Percentiles rank a stretch among this genome's conserved stretches.
These are phyloP conservation scores for Hypoxylon fragiforme DNA, from an alignment of 495 filamentous ascomycete genomes.

Conservation along the genomic window DNA sequence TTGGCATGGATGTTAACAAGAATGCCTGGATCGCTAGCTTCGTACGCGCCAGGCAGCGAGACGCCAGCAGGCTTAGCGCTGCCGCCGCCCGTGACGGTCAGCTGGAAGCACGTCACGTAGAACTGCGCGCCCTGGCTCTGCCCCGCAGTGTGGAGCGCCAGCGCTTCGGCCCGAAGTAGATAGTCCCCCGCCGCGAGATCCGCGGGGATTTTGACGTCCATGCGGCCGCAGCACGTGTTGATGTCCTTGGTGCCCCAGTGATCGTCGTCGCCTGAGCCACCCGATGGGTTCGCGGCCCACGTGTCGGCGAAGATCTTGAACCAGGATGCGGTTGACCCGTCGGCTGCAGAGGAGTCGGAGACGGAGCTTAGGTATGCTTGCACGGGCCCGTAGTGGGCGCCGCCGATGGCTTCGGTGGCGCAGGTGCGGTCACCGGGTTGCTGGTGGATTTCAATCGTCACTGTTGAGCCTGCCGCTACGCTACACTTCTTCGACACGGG, in stretches of 20 bases:
- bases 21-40: constrained; percentile 52
- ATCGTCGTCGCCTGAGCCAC: constrained; percentile 46
- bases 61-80: constrained; percentile 44
- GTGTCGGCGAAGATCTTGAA: constrained; percentile 57
- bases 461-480: constrained; percentile 50
- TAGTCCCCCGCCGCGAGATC: constrained; percentile 56
- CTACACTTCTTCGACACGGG: constrained; percentile 46
- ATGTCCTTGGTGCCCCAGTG: constrained; percentile 56
- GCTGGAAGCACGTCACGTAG: constrained; percentile 57
- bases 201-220: constrained; percentile 52
- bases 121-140: constrained; percentile 49
- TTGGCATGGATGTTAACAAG: constrained; percentile 52
- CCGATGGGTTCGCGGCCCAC: constrained; percentile 45
- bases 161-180: constrained; percentile 55
- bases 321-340: constrained; percentile 48
- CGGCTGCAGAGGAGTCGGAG: constrained; percentile 49
- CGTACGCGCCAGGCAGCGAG: constrained; percentile 53
- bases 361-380: constrained; percentile 60
- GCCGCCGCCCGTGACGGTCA: constrained; percentile 40
- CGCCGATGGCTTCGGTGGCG: constrained; percentile 52
- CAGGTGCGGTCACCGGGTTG: constrained; percentile 50
- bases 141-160: constrained; percentile 54
- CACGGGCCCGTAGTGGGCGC: constrained; percentile 53
- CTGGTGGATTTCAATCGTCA: constrained; percentile 59
- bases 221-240: constrained; percentile 56